These are phyloP conservation scores for Aspergillus sp. DNA, from an alignment of 2,329 filamentous ascomycete species.

Conservation along the genomic window DNA sequence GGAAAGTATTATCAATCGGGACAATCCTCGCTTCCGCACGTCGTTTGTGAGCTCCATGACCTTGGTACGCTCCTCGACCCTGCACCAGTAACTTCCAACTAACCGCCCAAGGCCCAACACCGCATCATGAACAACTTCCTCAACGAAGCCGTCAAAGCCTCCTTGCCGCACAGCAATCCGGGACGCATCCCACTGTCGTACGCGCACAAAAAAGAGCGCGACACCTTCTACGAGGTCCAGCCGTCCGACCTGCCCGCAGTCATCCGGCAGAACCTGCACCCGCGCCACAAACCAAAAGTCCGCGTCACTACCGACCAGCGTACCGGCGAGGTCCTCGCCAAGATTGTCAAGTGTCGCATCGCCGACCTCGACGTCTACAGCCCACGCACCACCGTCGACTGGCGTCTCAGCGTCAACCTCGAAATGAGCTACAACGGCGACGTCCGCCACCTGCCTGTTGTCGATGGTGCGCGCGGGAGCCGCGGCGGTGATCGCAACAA, in stretches of 20 bases:
- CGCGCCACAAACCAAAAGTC: slow-evolving; percentile 52
- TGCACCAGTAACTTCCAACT: too few species aligned
- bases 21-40: slow-evolving; percentile 43
- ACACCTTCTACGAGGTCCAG: slow-evolving; percentile 73
- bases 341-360: slow-evolving; percentile 86
- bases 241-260: slow-evolving; percentile 54
- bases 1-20: slow-evolving; percentile 59
- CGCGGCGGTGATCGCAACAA: slow-evolving; percentile 59
- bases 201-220: slow-evolving; percentile 69
- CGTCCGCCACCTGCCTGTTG: slow-evolving; percentile 44
- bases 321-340: slow-evolving; percentile 59
- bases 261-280: slow-evolving; percentile 52
- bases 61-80: slow-evolving; percentile 50
- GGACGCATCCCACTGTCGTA: slow-evolving; percentile 52
- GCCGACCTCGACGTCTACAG: slow-evolving; percentile 81
- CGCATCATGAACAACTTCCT: slow-evolving; percentile 74
- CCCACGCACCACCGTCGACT: slow-evolving; percentile 70
- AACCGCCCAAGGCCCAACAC: slow-evolving; percentile 58
- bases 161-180: slow-evolving; percentile 30
- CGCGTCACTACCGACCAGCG: slow-evolving; percentile 70
- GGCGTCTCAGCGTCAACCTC: slow-evolving; percentile 85
- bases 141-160: slow-evolving; percentile 57
- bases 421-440: slow-evolving; percentile 79
- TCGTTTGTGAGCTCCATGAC: slow-evolving; percentile 86
- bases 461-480: slow-evolving; percentile 28